Evolutionary conservation across 371 early-diverging fungal species (phyloP), one percentile per base, ranked within the genome.

Genomic region (Mucor mucedo): DNA sequence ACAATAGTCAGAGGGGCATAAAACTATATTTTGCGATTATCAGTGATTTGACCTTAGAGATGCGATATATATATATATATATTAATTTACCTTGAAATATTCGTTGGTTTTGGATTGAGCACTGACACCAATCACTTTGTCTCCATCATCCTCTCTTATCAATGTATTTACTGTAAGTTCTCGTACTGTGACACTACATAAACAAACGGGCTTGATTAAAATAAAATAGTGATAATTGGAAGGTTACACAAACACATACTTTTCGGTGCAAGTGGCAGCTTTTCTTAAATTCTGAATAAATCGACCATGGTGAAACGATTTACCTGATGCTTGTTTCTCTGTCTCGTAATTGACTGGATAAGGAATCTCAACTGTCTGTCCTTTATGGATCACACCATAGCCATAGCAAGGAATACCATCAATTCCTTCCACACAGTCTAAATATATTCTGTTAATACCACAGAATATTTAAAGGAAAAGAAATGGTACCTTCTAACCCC

Each of bases 251-350:
- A 41, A 30, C 57, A 28, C 74, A 66, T 84, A 83, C 87, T 86
- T 84, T 71, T 85, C 79, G 49, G 81, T 75, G 8, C 69, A 65
- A 10, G 76, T 77, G 32, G 91, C 91, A 13, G 89, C 90, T 44
- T 83, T 76, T 58, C 98, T 76, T 21, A 98, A 71, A 4, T 91
- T 93, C 79, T 86, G 88, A 55, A 98, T 89, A 70, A 98, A 91
- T 53, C 93, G 82, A 11, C 98, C 98, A 60, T 98, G 97, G 69
- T 98, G 98, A 70, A 98, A 97, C 1, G 94, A 90, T 50, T 81
- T 77, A 41, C 98, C 98, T 61, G 65, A 60, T 4, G 75, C 69
- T 39, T 72, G 55, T 39, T 81, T 75, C 28, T 82, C 83, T 16
- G 84, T 82, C 32, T 55, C 62, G 3, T 87, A 76, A 35, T 82